Evolutionary conservation across 2,329 filamentous ascomycete species (phyloP), one percentile per base, ranked within the genome.

Genomic region (Aspergillus pseudonomiae): DNA sequence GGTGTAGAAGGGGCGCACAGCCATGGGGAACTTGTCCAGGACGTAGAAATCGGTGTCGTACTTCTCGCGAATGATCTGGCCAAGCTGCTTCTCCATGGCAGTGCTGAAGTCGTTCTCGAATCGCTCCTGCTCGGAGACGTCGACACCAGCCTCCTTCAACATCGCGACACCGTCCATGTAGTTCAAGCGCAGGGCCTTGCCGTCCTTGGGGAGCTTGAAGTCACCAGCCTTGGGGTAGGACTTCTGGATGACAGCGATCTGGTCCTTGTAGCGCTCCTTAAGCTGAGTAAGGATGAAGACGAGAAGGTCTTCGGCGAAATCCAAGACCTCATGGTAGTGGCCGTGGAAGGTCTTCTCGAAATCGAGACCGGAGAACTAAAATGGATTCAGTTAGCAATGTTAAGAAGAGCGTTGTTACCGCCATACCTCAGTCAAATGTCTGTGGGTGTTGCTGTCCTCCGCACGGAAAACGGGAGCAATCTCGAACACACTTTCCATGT

Each of bases 21-120:
- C 84, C 78, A 95, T 89, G 52, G 95, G 95, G 85, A 97, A 99
- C 81, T 98, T 95, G 84, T 98, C 94, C 66, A 99, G 86, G 26
- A 96, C 90, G 82, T 97, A 98, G 82, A 98, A 98, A 82, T 99
- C 95, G 64, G 93, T 95, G 76, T 91, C 87, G 85, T 91, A 97
- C 81, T 97, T 97, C 72, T 92, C 86, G 62, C 92, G 90, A 69
- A 98, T 88, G 55, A 98, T 85, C 30, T 88, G 89, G 63, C 95
- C 95, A 10, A 98, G 89, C n/a, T 90, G 91, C 82, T 78, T 83
- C 73, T 84, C 82, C 78, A 83, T 82, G 9, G 81, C 77, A 10
- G 82, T 84, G 61, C 74, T 75, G 66, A 83, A 74, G 65, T 82
- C 81, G 58, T 81, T 82, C 65, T 81, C 79, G 63, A 81, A 82